Percentiles rank a stretch among this genome's conserved stretches.
These are phyloP conservation scores for Yamadazyma scolyti DNA, from an alignment of 805 yeast genomes.

Conservation along the genomic window DNA sequence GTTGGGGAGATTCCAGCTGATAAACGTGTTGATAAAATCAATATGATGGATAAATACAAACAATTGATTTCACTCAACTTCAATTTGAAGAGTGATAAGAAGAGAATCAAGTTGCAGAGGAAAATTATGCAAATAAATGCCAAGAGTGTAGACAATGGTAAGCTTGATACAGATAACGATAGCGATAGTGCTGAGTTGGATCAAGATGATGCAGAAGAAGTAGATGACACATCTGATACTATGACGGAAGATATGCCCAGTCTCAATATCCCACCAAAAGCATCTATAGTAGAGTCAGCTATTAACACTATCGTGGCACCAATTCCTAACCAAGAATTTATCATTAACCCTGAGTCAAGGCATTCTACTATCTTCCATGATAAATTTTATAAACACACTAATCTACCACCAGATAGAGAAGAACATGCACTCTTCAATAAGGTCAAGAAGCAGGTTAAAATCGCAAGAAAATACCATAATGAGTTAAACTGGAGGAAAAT, in stretches of 20 bases:
- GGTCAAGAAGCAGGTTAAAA: constrained; percentile 34
- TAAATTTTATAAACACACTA: constrained; percentile 31
- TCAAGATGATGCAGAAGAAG: constrained; percentile 12
- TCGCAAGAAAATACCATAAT: constrained; percentile 40
- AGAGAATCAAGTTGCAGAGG: constrained; percentile 12
- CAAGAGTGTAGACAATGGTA: constrained; percentile 16
- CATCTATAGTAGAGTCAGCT: constrained; percentile 41
- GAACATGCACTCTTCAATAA: constrained; percentile 18
- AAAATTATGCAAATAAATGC: constrained; percentile 18
- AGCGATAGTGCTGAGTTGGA: constrained; percentile 5
- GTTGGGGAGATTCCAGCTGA: constrained; percentile 33
- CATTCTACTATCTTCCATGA: constrained; percentile 40
- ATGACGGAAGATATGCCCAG: constrained; percentile 11
- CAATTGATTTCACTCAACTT: constrained; percentile 17
- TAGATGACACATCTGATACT: constrained; percentile 7
- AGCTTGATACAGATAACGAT: constrained; percentile 10
- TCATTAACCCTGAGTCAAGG: constrained; percentile 32
- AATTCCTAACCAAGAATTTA: constrained; percentile 29
- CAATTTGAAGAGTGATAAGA: constrained; percentile 8
- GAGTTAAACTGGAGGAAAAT: constrained; percentile 43
- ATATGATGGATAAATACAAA: constrained; percentile 10
- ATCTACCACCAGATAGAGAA: constrained; percentile 17
- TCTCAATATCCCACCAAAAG: constrained; percentile 43
- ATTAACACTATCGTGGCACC: constrained; percentile 38
- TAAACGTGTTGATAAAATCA: constrained; percentile 4